Evolutionary conservation across 306 rosid genomes (phyloP), one percentile per base, ranked within the genome.

Genomic region (Macrotyloma uniflorum): DNA sequence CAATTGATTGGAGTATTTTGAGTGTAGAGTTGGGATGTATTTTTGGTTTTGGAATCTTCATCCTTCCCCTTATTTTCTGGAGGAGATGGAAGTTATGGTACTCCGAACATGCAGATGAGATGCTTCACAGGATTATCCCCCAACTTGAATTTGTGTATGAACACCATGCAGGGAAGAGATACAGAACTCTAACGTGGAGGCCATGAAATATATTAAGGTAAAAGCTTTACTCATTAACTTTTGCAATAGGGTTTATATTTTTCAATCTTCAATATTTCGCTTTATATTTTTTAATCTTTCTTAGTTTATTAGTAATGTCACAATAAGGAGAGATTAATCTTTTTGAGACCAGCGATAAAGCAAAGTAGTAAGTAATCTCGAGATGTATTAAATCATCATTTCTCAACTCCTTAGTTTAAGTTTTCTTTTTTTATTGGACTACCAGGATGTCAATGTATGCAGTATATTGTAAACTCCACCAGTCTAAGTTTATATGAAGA

Each of bases 51-150:
- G 83, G 83, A 24, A 1, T 74, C 2, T 40, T 71, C 50, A 65
- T 87, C 24, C 8, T 67, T 1, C 80, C 85, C 0, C 64, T 80
- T 55, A 16, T 80, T 10, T 73, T 57, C 11, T 61, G 45, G 59
- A 55, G 42, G 38, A 43, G 20, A 13, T 79, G 82, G 86, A 86
- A 84, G 71, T 0, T 54, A n/a, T 79, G 78, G 83, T 79, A 72
- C 51, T 58, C 10, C 38, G 14, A 14, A 18, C 66, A 58, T 3
- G 11, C 6, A 1, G 66, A 58, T 4, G 66, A 58, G 19, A 4
- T 58, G 19, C 66, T 58, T 5, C 32, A 26, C 38, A 58, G 4
- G 32, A 20, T 55, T 33, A 9, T 55, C 5, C 63, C 63, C 4
- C 32, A 4, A 11, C 30, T 55, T 55, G 63, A 55, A 20, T 55